Conservation (phyloP, 1,284 basidiomycete genomes). For the Ceratobasidium sp. region DNA sequence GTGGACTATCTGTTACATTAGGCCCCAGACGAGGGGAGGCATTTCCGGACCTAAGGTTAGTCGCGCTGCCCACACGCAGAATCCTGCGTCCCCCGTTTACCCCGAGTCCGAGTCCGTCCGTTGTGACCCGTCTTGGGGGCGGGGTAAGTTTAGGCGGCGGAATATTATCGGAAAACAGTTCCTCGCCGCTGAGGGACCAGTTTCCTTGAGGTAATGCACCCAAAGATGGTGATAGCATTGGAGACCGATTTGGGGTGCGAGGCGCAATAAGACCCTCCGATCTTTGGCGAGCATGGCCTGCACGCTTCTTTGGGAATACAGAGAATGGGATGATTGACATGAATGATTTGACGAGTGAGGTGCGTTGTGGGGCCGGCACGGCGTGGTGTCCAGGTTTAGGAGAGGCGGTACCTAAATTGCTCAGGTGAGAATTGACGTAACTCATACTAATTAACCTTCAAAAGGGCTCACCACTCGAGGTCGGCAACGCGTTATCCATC, state of each 20-base stretch:
- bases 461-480: slow-evolving; percentile 44
- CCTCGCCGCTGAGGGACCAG: slow-evolving; percentile 33
- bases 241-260: slow-evolving; percentile 52
- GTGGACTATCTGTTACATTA: slow-evolving; percentile 16
- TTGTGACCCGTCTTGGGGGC: slow-evolving; percentile 24
- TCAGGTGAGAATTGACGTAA: slow-evolving; percentile 22
- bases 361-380: slow-evolving; percentile 48
- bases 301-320: slow-evolving; percentile 49
- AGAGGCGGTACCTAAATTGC: slow-evolving; percentile 10
- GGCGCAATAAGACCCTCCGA: slow-evolving; percentile 69
- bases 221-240: slow-evolving; percentile 40
- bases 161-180: slow-evolving; percentile 12
- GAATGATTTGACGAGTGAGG: slow-evolving; percentile 69
- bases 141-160: slow-evolving; percentile 15
- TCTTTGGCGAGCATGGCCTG: slow-evolving; percentile 44
- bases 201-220: slow-evolving; percentile 14
- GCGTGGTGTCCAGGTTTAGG: slow-evolving; percentile 24
- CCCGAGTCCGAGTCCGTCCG: slow-evolving; percentile 27
- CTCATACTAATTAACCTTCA: neutral
- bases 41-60: slow-evolving; percentile 17
- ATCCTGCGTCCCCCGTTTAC: neutral
- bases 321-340: slow-evolving; percentile 54
- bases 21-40: slow-evolving; percentile 15
- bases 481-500: slow-evolving; percentile 90
- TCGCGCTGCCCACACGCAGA: slow-evolving; percentile 19